Base-by-base conservation (phyloP, 306 rosid genomes). In the Prosopis cineraria region DNA sequence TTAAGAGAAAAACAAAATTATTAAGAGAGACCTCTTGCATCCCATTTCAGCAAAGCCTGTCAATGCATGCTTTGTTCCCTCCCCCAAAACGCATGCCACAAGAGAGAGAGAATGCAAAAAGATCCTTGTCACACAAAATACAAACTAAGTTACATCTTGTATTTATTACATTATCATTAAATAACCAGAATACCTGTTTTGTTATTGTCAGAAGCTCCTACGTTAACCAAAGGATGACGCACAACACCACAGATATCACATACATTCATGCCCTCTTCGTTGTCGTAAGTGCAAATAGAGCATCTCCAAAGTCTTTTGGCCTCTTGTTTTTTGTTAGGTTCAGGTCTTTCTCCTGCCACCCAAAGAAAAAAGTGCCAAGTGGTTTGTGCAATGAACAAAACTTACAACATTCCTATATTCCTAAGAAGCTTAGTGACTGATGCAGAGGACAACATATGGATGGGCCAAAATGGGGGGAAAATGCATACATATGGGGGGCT, bases 241-340 rank as follows among this genome's bases (percentile, higher is more conserved):
- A 93, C 73, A 87, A 93, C 97, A 79, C 97, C 99, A 31, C 99
- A 95, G 71, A 95, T 90, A 86, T 95, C 97, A 74, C 99, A 95
- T 0, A 74, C 86, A 74, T 82, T 76, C 89, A 91, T 76, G 75
- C 84, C 77, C 70, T 91, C 94, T 5, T 93, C 96, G n/a, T 93
- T 95, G 81, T 95, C 98, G 24, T 93, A 93, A 8, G 97, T 91
- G 80, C 99, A 95, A 78, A 93, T 89, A 72, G 90, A 37, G 83
- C 99, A 95, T 70, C 68, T 78, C 99, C 99, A 95, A 75, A 89
- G 34, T 53, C 85, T 85, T 16, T 36, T 62, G 36, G 86, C 76
- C 84, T 84, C 93, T 79, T 79, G 78, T 79, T 79, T 86, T 73
- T 84, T 62, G 70, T 55, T 88, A 58, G 83, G 79, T 74, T 24